These are phyloP conservation scores for Tephrocybe sp. DNA, from an alignment of 768 basidiomycete genomes.

Conservation along the genomic window DNA sequence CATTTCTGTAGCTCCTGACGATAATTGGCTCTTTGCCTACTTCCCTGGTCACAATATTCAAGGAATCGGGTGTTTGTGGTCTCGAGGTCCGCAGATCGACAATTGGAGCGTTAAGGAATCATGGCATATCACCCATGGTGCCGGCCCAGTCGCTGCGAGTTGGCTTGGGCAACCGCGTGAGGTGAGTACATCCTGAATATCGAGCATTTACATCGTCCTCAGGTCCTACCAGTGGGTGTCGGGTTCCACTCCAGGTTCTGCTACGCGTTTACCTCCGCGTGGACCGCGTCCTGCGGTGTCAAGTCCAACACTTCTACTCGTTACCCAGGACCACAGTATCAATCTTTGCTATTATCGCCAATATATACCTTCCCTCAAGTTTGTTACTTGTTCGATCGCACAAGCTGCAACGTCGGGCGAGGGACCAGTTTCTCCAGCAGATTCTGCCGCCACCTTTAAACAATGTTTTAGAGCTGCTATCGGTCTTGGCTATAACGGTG, in stretches of 20 bases:
- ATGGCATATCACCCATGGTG: constrained; percentile 50
- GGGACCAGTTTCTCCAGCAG: constrained; percentile 27
- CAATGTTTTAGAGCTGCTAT: constrained; percentile 61
- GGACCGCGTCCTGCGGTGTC: constrained; percentile 58
- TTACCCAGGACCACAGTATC: constrained; percentile 63
- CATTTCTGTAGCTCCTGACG: constrained; percentile 57
- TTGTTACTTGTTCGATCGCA: constrained; percentile 49
- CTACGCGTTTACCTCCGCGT: constrained; percentile 54
- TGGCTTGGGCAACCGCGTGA: constrained; percentile 66
- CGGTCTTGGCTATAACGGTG: constrained; percentile 61
- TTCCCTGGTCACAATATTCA: constrained; percentile 60
- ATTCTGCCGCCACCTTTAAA: constrained; percentile 34
- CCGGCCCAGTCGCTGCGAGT: constrained; percentile 58
- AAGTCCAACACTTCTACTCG: constrained; percentile 56
- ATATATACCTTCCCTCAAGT: constrained; percentile 41
- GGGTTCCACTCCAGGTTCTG: constrained; percentile 37
- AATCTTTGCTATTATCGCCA: constrained; percentile 55
- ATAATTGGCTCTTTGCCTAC: constrained; percentile 72
- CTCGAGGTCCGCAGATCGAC: constrained; percentile 56
- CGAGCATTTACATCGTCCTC: constrained; percentile 3
- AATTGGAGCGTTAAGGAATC: constrained; percentile 59
- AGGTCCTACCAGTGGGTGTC: constrained; percentile 51
- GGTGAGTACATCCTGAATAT: constrained; percentile 28
- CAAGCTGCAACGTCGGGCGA: constrained; percentile 38
- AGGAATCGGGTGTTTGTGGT: constrained; percentile 69